These are phyloP conservation scores for Capronia coronata DNA, from an alignment of 2,329 filamentous ascomycete genomes.

Conservation along the genomic window DNA sequence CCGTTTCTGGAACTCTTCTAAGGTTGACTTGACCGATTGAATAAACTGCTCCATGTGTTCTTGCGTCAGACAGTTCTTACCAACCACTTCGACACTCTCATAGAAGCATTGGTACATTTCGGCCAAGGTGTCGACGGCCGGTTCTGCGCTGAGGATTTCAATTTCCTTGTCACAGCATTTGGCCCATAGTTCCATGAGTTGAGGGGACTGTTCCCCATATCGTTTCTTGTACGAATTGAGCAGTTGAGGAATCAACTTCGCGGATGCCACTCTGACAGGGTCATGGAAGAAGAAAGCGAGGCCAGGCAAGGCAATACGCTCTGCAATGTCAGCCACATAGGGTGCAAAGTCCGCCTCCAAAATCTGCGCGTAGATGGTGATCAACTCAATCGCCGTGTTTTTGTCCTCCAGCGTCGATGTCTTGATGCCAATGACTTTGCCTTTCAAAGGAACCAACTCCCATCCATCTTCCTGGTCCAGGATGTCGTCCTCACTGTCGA, in stretches of 20 bases:
- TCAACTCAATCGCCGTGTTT: slow-evolving; percentile 97
- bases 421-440: slow-evolving; percentile 97
- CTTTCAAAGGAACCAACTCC: slow-evolving; percentile 94
- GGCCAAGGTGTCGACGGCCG: slow-evolving; percentile 88
- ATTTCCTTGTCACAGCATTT: slow-evolving; percentile 83
- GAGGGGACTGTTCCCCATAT: slow-evolving; percentile 70
- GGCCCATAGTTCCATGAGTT: slow-evolving; percentile 76
- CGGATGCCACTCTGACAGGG: slow-evolving; percentile 87
- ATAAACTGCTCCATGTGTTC: slow-evolving; percentile 84
- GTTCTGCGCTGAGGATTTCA: slow-evolving; percentile 87
- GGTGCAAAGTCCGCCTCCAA: slow-evolving; percentile 88
- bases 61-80: slow-evolving; percentile 69
- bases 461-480: slow-evolving; percentile 91
- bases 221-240: slow-evolving; percentile 91
- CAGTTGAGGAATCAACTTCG: slow-evolving; percentile 87
- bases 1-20: slow-evolving; percentile 88
- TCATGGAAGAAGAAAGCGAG: slow-evolving; percentile 99
- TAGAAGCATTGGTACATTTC: slow-evolving; percentile 99
- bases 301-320: slow-evolving; percentile 89
- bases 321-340: slow-evolving; percentile 88
- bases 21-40: slow-evolving; percentile 71
- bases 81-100: slow-evolving; percentile 90
- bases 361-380: slow-evolving; percentile 94
- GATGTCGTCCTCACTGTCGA: slow-evolving; percentile 92
- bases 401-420: slow-evolving; percentile 97